Evolutionary conservation across 306 rosid species (phyloP).

Genomic region (Hippophae tibetana): DNA sequence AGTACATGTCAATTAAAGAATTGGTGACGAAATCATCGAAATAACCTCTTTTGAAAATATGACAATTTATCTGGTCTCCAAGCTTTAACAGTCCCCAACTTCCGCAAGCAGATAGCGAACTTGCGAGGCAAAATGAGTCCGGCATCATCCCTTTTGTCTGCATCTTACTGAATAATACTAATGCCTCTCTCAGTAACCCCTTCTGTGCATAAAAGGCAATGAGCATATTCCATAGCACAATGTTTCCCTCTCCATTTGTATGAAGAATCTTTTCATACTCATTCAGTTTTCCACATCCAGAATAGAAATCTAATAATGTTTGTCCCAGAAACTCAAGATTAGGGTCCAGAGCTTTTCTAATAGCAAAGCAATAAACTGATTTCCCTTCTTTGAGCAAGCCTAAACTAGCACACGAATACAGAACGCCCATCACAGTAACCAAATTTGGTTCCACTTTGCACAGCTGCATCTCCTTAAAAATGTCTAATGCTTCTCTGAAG

Average conservation of each 20-base stretch:
- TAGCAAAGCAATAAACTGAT: slow-evolving; percentile 61
- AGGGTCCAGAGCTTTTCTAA: slow-evolving; percentile 44
- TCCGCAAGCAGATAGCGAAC: slow-evolving; percentile 74
- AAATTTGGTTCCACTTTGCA: slow-evolving; percentile 47
- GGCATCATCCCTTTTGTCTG: slow-evolving; percentile 47
- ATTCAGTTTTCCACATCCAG: slow-evolving; percentile 36
- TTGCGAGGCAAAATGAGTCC: slow-evolving; percentile 68
- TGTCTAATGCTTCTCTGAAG: slow-evolving; percentile 37
- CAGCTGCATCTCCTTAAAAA: slow-evolving; percentile 43
- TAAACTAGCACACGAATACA: slow-evolving; percentile 59
- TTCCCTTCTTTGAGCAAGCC: slow-evolving; percentile 57
- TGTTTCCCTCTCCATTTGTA: slow-evolving; percentile 29
- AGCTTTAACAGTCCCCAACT: slow-evolving; percentile 40
- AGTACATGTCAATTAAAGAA: slow-evolving; percentile 81
- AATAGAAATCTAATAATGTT: slow-evolving; percentile 58
- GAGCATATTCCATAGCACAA: slow-evolving; percentile 59
- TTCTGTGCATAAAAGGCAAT: slow-evolving; percentile 52
- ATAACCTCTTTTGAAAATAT: slow-evolving; percentile 55
- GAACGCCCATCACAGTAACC: slow-evolving; percentile 48
- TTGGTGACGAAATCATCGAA: slow-evolving; percentile 60
- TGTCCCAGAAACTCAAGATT: slow-evolving; percentile 49
- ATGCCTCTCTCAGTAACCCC: slow-evolving; percentile 45
- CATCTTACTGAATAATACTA: slow-evolving; percentile 46
- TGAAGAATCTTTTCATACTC: slow-evolving; percentile 45
- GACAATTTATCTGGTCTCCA: slow-evolving; percentile 70